Base-by-base conservation (phyloP, 169 alveolate genomes). In the Besnoitia besnoiti region DNA sequence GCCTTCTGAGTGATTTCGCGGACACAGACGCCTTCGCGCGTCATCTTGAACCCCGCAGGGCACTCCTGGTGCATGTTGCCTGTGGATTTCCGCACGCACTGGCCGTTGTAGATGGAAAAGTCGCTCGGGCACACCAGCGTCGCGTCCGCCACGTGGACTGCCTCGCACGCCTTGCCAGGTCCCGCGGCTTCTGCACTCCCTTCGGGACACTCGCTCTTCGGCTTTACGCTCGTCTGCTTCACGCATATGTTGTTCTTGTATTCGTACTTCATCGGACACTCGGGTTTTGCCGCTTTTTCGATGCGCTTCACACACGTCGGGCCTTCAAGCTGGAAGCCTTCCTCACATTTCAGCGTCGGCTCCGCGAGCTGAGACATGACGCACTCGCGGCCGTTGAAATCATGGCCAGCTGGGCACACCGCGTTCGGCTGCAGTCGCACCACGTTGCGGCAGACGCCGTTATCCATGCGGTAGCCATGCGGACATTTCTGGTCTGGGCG, bases 361-460 rank as follows among this genome's bases (percentile, higher is more conserved):
- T 75, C 85, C 27, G 89, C 62, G 8, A 89, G 40, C 35, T 42
- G 39, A 3, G 84, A 19, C 30, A 21, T n/a, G 46, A 89, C 30
- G 47, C 93, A 89, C 8, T 89, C 93, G 14, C 50, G 73, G 30
- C 93, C 93, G 44, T 89, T 50, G 80, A 89, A 89, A 21, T 89
- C 89, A 55, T 49, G 46, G 10, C 77, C 80, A 0, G 89, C 51
- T 4, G 93, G 89, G 42, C 93, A 89, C 49, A 89, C 93, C 7
- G 93, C 89, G 33, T 89, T 75, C 33, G 93, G 89, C 35, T 55
- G 59, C 33, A 89, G 79, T 21, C 47, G 33, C 80, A 39, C 67
- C 27, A 42, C 59, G 5, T 30, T n/a, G 4, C 44, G 46, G 80
- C 93, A 89, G 62, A 89, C 51, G 30, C 93, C 93, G 44, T 40